These are phyloP conservation scores for Cynara cardunculus DNA, from an alignment of 129 eudicot species.

Conservation along the genomic window DNA sequence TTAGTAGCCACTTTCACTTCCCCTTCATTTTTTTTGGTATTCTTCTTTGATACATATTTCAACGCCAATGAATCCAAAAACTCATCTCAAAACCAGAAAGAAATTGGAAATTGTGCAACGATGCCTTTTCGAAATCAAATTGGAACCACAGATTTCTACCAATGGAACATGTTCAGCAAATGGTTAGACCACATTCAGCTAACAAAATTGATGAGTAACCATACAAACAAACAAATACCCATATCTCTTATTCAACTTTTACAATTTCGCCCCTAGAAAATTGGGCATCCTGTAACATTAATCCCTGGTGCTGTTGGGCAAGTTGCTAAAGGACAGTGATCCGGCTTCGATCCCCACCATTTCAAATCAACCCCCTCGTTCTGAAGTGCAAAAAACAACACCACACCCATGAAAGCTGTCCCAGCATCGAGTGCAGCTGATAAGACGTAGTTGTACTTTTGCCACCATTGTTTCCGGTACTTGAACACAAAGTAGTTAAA, in stretches of 20 bases:
- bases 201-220: conserved; percentile 1
- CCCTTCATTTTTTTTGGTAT: neutral
- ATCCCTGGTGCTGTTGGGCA: conserved; percentile 73
- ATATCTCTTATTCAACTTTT: neutral
- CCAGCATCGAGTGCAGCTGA: conserved; percentile 85
- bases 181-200: neutral
- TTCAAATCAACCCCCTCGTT: conserved; percentile 56
- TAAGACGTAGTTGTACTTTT: conserved; percentile 61
- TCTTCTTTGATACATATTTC: neutral
- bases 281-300: conserved; percentile 52
- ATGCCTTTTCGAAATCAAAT: too few relatives aligned
- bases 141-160: neutral
- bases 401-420: conserved; percentile 77
- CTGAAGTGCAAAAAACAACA: conserved; percentile 61
- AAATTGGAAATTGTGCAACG: neutral
- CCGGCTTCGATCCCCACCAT: conserved; percentile 75
- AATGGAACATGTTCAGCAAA: too few relatives aligned
- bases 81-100: neutral
- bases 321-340: conserved; percentile 66
- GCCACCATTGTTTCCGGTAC: conserved; percentile 76
- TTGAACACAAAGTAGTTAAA: conserved; percentile 75
- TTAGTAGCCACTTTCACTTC: neutral
- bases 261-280: conserved; percentile 27
- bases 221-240: neutral
- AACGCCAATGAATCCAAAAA: neutral